A percentile compares a stretch with the other conserved stretches of the same genome.
Conservation (phyloP, 2,329 filamentous ascomycete species). For the Pseudocercospora macadamiae region DNA sequence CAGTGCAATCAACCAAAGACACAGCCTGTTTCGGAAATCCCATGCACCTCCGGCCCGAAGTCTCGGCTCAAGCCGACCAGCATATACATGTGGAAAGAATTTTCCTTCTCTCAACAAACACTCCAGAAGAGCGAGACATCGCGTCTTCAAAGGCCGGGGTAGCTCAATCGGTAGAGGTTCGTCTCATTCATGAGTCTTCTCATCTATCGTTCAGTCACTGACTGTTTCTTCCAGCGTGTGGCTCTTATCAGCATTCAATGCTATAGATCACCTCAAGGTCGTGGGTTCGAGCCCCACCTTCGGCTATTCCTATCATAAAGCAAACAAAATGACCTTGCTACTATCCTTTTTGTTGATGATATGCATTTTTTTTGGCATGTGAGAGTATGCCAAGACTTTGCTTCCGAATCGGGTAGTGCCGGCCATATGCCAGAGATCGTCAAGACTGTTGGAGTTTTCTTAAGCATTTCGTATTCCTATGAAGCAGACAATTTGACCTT, state of each 20-base stretch:
- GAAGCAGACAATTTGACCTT: too few relatives aligned
- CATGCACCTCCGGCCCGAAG: too few relatives aligned
- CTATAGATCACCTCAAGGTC: slow-evolving; percentile 28
- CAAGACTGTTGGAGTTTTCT: too few relatives aligned
- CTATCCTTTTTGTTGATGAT: neutral
- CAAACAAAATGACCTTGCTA: neutral
- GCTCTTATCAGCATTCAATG: slow-evolving; percentile 24
- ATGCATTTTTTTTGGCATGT: neutral
- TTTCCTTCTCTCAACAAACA: neutral
- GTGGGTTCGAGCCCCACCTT: slow-evolving; percentile 33
- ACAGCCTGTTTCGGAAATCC: too few relatives aligned
- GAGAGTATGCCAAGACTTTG: neutral
- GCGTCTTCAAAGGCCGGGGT: slow-evolving; percentile 46
- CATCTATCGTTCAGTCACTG: neutral
- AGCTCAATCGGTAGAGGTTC: slow-evolving; percentile 55
- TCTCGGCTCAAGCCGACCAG: too few relatives aligned
- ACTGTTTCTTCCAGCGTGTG: slow-evolving; percentile 23
- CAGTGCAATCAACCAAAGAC: too few relatives aligned
- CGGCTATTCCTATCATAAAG: slow-evolving; percentile 31
- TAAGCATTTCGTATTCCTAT: too few relatives aligned
- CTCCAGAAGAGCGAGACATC: neutral
- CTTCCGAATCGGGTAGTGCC: too few relatives aligned
- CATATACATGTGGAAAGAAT: too few relatives aligned
- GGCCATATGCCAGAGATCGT: too few relatives aligned
- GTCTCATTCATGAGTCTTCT: slow-evolving; percentile 32